Evolutionary conservation across 352 stramenopile species (phyloP), one percentile per base, ranked within the genome.

Genomic region (Poterioochromonas sp.): DNA sequence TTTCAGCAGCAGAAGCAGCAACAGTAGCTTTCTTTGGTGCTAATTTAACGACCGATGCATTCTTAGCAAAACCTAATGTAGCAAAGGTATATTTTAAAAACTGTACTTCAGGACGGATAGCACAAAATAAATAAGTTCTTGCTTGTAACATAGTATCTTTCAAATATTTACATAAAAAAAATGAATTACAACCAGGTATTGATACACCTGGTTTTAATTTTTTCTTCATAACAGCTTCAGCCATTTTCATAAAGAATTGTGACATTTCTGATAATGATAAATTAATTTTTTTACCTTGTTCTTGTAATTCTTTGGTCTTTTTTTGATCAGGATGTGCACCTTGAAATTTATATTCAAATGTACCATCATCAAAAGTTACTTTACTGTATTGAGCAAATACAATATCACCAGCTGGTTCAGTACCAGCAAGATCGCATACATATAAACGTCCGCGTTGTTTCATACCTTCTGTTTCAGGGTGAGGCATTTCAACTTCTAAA

Each of bases 191-290:
- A 0, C 92, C 92, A 0, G 92, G 92, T 68, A 97, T 96, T 1
- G 87, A 93, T 79, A 88, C 88, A 34, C 92, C 91, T 0, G 91
- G 90, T 82, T 96, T 96, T 60, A 97, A 88, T 70, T 94, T 96
- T 85, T 97, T 96, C 70, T 90, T 89, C 53, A 94, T 92, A 58
- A 95, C 88, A 60, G 90, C 90, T 69, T 96, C 92, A 35, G 92
- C 91, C 91, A 97, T 97, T 80, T 97, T 97, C 90, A 96, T 95
- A 85, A 97, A 97, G 82, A 97, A 97, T 81, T 96, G 91, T 20
- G 91, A 88, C 92, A 96, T 96, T 85, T 97, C 92, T 12, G 91
- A 95, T 34, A 97, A 84, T 35, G 90, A 96, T 73, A 97, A 78
- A 76, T 97, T 97, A 86, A 96, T 97, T 80, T 97, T 97, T 87